Base-by-base conservation (phyloP, 345 rosid species). In the Hibiscus mutabilis region DNA sequence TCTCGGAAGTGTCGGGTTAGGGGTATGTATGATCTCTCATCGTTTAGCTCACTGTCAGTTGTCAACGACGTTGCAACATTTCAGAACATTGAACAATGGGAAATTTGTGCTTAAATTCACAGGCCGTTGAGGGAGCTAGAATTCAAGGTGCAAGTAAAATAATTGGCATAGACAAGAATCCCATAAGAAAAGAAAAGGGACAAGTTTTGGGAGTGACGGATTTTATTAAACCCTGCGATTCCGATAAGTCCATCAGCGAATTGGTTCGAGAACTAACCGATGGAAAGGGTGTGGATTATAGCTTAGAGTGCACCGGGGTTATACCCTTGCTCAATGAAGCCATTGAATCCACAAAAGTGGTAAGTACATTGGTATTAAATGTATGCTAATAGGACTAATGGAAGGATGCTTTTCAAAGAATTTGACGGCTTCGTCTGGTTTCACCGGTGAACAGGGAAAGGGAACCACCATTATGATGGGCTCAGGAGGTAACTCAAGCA, bases 151-250 rank as follows among this genome's bases (percentile, higher is more conserved):
- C 31, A 21, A 57, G 27, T 22, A 57, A 57, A 21, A 12, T 57
- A 57, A 57, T 57, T 10, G 60, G 60, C 31, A 57, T 57, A 57
- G 60, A 57, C 60, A 57, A 57, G 60, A 57, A 57, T 4, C 60
- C 60, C 4, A 57, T 14, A 24, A 57, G 22, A 57, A 24, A 57
- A 10, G 60, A 22, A 22, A 57, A 57, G 31, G 31, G 60, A 4
- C 16, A 11, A 22, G 60, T 24, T 21, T 24, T 57, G 1, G 60
- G 60, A 57, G 12, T 24, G 29, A 57, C 60, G 6, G 60, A 56
- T 56, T 56, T 56, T 24, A 56, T 56, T 10, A 22, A 56, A 15
- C 60, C 60, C 10, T 3, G 12, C 1, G 29, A 22, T 21, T 57
- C 29, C 21, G 60, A 57, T 57, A 57, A 57, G 29, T 24, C 60